Base-by-base conservation (phyloP, 2,329 filamentous ascomycete genomes). In the Alternaria conjuncta region DNA sequence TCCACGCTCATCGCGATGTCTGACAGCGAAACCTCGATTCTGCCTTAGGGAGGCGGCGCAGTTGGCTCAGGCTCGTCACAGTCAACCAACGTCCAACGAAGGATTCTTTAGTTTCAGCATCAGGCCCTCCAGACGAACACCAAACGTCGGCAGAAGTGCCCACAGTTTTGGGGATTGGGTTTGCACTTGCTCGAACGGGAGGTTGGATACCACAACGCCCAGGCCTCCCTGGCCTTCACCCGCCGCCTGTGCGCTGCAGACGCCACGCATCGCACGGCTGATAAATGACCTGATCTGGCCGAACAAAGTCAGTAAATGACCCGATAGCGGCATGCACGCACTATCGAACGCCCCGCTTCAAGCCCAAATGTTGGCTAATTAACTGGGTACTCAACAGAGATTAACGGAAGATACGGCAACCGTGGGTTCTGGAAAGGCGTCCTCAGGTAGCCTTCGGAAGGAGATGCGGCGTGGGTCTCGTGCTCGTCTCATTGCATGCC, bases 331-430 rank as follows among this genome's bases (percentile, higher is more conserved):
- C 53, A 66, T 75, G 67, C 68, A 70, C 46, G 47, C 46, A 57
- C 63, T 74, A 73, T 74, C 63, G 69, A 67, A 75, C 58, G 66
- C 68, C 71, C 74, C 75, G 70, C 73, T 77, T 74, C 60, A 12
- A 68, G 73, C 57, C 45, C 23, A 21, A 78, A 75, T 76, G 70
- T 60, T 51, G 65, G 71, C 63, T 76, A 79, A 79, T 77, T 79
- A 77, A 64, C 68, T 65, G 55, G 56, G 30, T 47, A 61, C 47
- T 63, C 23, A 59, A 44, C 57, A 46, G 30, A 71, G 63, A 65
- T 71, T 68, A 66, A 56, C 64, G 64, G 66, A 66, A 61, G 62
- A 68, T 73, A 56, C 61, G 60, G 53, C 58, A 57, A 55, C 50
- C 25, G 51, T 32, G 54, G 32, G 23, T 47, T 54, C 25, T 30